Conservation (phyloP, 192 early-diverging fungal genomes). For the Rhizophagus clarus region DNA sequence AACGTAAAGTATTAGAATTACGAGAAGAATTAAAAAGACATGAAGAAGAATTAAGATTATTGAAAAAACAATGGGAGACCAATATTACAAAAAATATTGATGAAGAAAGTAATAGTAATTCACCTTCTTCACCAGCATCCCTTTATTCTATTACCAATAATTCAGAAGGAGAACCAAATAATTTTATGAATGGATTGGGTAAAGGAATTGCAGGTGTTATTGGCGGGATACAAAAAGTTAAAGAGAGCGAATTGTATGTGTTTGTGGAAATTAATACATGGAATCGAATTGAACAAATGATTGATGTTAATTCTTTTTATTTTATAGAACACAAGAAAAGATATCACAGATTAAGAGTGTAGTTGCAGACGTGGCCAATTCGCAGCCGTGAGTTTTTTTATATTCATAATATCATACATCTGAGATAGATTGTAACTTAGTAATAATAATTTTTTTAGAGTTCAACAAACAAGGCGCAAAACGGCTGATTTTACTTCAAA, state of each 20-base stretch:
- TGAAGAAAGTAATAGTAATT: background rate
- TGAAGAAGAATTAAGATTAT: conserved; percentile 29
- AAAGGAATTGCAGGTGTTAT: conserved; percentile 19
- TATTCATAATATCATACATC: background rate
- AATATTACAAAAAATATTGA: background rate
- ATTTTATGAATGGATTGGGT: background rate
- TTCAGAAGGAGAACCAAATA: background rate
- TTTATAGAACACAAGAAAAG: conserved; percentile 1
- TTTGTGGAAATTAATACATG: background rate
- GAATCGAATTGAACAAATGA: background rate
- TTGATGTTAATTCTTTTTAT: background rate
- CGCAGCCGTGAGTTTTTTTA: background rate
- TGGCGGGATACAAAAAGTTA: conserved; percentile 19
- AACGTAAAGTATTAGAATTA: conserved; percentile 22
- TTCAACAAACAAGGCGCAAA: conserved; percentile 18
- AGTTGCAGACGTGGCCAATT: conserved; percentile 1
- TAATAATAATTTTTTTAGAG: background rate
- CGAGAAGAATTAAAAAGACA: conserved; percentile 22
- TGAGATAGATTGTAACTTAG: no score
- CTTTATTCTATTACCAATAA: background rate
- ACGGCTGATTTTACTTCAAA: conserved; percentile 6
- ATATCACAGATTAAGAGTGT: conserved; percentile 1
- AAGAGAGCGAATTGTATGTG: conserved; percentile 3
- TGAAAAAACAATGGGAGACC: conserved; percentile 24
- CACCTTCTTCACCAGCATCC: background rate